Evolutionary conservation across 345 rosid species (phyloP).

Genomic region (Lepidium didymum): DNA sequence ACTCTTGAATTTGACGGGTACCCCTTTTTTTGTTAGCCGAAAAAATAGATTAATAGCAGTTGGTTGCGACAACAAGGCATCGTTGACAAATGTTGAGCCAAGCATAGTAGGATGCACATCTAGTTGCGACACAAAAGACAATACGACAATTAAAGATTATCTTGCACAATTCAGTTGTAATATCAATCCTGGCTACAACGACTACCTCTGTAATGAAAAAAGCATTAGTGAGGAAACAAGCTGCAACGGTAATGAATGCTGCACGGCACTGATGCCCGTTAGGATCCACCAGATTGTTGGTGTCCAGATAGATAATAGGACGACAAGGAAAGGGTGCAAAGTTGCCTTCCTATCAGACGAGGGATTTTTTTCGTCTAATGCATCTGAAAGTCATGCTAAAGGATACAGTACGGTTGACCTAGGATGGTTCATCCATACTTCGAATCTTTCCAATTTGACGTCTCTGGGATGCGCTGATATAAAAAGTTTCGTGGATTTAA

Average conservation of each 20-base stretch:
- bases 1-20: conserved; percentile 11
- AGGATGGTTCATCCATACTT: conserved; percentile 22
- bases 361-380: neutral
- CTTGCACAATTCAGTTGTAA: neutral
- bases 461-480: neutral
- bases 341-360: conserved; percentile 10
- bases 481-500: no score
- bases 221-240: neutral
- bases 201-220: neutral
- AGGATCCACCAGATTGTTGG: neutral
- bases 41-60: conserved; percentile 13
- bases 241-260: conserved; percentile 36
- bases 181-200: neutral
- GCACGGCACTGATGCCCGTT: conserved; percentile 20
- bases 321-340: neutral
- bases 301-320: neutral
- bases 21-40: neutral
- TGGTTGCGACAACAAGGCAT: conserved; percentile 24
- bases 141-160: no score
- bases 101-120: conserved; percentile 31
- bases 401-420: neutral
- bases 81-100: neutral
- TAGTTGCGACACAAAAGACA: no score
- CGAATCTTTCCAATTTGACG: neutral
- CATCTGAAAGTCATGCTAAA: neutral